Conservation (phyloP, 2,329 filamentous ascomycete genomes). For the Penicillium verrucosum region DNA sequence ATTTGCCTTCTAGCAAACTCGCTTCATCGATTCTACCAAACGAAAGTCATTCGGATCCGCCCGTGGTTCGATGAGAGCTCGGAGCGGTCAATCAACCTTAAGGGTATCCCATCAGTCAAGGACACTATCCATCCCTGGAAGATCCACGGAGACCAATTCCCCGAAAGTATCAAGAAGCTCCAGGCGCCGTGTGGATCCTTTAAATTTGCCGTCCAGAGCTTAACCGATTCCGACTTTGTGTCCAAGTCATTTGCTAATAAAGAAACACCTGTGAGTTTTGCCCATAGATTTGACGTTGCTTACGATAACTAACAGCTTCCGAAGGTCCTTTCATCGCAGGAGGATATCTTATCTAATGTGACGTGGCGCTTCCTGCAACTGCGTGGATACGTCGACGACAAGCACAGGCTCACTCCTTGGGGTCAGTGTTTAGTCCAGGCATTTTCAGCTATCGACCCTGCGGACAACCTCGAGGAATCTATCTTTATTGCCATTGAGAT, state of each 20-base stretch:
- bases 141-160: constrained; percentile 56
- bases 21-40: constrained; percentile 78
- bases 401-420: constrained; percentile 79
- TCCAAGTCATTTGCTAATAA: constrained; percentile 64
- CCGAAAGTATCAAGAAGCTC: constrained; percentile 42
- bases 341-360: constrained; percentile 70
- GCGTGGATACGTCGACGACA: constrained; percentile 74
- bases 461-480: constrained; percentile 66
- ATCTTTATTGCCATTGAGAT: constrained; percentile 83
- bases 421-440: constrained; percentile 73
- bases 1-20: constrained; percentile 74
- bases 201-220: constrained; percentile 55
- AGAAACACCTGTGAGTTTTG: constrained; percentile 38
- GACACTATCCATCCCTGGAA: constrained; percentile 66
- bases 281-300: neutral
- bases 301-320: constrained; percentile 10
- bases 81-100: constrained; percentile 63
- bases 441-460: constrained; percentile 59
- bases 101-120: constrained; percentile 52
- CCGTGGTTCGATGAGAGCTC: constrained; percentile 80
- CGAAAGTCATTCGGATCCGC: constrained; percentile 71
- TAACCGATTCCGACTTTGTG: constrained; percentile 68
- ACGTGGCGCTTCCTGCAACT: constrained; percentile 89
- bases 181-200: constrained; percentile 32
- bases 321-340: constrained; percentile 57